phyloP scores from a whole-genome alignment of 495 filamentous ascomycete species.

The Penicillium herquei region DNA sequence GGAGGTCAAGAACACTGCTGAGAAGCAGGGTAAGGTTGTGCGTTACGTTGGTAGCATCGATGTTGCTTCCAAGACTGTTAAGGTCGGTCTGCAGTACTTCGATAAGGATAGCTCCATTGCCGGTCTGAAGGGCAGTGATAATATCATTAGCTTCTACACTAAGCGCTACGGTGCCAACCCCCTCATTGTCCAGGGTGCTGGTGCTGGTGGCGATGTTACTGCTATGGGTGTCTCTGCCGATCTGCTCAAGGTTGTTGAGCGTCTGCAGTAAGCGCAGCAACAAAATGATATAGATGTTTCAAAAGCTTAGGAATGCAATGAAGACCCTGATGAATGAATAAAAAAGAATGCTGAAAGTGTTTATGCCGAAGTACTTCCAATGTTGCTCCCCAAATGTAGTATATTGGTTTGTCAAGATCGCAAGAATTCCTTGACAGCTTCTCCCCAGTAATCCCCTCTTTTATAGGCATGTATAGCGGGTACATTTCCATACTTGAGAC shows the following conservation, averaged over 20 bases:
- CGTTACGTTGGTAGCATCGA: conserved; percentile 94
- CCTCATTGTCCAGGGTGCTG: conserved; percentile 90
- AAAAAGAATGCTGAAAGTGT: neutral
- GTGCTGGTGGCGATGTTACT: conserved; percentile 91
- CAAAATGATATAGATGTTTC: conserved; percentile 9
- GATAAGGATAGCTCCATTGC: conserved; percentile 83
- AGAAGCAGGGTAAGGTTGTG: conserved; percentile 85
- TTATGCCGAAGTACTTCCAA: neutral
- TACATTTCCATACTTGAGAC: conserved; percentile 65
- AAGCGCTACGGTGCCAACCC: conserved; percentile 88
- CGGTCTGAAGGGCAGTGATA: conserved; percentile 91
- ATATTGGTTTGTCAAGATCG: conserved; percentile 24
- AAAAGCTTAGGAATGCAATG: neutral
- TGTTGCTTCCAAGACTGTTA: conserved; percentile 68
- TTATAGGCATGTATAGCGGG: conserved; percentile 70
- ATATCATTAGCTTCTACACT: conserved; percentile 97
- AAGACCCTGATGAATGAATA: conserved; percentile 5
- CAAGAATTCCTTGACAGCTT: conserved; percentile 58
- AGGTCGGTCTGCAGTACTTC: conserved; percentile 87
- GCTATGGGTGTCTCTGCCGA: conserved; percentile 94
- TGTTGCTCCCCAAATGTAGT: neutral
- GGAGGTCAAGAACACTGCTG: conserved; percentile 70
- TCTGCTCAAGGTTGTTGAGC: conserved; percentile 67
- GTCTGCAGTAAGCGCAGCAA: neutral
- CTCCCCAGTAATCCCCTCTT: conserved; percentile 59